Percentiles rank a stretch among this genome's conserved stretches.
Conservation (phyloP, 768 basidiomycete genomes). For the Leccinum subgranulosum region DNA sequence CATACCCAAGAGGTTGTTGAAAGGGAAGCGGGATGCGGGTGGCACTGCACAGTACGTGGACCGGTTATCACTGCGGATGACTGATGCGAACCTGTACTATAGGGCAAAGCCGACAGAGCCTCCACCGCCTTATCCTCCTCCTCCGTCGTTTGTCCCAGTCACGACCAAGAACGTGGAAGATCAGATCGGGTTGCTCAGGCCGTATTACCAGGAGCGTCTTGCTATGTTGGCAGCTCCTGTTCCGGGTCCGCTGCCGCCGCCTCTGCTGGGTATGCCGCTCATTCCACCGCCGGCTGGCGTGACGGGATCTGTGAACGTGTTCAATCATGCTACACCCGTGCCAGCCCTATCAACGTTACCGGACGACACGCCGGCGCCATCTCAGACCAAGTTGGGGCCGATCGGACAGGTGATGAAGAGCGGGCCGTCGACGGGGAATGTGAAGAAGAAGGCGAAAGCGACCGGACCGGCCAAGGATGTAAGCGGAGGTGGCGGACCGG, state of each 20-base stretch:
- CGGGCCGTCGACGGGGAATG: conserved; percentile 37
- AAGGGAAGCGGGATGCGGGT: conserved; percentile 49
- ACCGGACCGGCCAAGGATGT: conserved; percentile 22
- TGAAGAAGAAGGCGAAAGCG: conserved; percentile 60
- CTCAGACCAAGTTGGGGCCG: conserved; percentile 73
- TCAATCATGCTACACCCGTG: background rate
- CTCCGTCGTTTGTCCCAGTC: conserved; percentile 76
- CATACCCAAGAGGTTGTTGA: conserved; percentile 76
- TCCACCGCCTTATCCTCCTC: conserved; percentile 81
- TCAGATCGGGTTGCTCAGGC: conserved; percentile 82
- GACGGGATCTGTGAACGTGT: background rate
- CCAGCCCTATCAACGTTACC: conserved; percentile 41
- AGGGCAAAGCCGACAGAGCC: conserved; percentile 70
- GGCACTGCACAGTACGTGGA: conserved; percentile 47
- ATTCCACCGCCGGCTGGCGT: conserved; percentile 10
- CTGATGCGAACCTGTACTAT: conserved; percentile 4
- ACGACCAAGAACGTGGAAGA: conserved; percentile 60
- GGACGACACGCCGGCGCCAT: conserved; percentile 59
- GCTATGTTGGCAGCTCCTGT: conserved; percentile 35
- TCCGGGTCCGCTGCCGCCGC: conserved; percentile 13
- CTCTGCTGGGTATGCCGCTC: conserved; percentile 16
- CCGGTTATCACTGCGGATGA: background rate
- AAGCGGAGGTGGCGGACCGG: conserved; percentile 14
- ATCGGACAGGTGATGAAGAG: conserved; percentile 69
- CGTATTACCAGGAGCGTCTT: conserved; percentile 67